phyloP scores from a whole-genome alignment of 2,329 filamentous ascomycete species.

The Exophiala sp. region DNA sequence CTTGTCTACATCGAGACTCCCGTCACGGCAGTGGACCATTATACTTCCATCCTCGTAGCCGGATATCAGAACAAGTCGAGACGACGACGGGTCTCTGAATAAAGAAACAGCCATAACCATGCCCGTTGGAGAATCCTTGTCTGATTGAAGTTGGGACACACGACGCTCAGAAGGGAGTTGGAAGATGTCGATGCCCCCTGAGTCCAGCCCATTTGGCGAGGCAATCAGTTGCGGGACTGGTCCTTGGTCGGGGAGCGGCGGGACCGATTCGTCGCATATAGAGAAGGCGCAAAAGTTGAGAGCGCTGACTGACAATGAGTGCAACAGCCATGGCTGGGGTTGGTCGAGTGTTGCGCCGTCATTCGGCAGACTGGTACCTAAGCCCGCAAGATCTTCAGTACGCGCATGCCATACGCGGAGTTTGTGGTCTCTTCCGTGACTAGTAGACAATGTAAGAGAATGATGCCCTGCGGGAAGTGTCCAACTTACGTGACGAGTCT shows the following conservation, averaged over 20 bases:
- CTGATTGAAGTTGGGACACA: conserved; percentile 56
- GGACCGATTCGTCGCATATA: conserved; percentile 46
- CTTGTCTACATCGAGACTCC: conserved; percentile 22
- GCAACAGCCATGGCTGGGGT: conserved; percentile 74
- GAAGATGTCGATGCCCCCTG: conserved; percentile 79
- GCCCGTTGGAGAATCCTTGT: conserved; percentile 44
- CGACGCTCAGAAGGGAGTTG: conserved; percentile 71
- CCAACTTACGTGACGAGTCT: conserved; percentile 73
- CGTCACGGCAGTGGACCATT: conserved; percentile 53
- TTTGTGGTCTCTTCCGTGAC: conserved; percentile 86
- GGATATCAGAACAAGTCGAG: conserved; percentile 51
- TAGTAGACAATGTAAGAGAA: conserved; percentile 36
- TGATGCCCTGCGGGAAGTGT: conserved; percentile 25
- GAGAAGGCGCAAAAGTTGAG: conserved; percentile 93
- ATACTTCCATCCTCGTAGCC: conserved; percentile 84
- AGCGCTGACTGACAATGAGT: conserved; percentile 81
- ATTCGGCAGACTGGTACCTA: conserved; percentile 69
- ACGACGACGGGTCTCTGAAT: conserved; percentile 44
- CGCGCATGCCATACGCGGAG: conserved; percentile 79
- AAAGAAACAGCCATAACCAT: conserved; percentile 86
- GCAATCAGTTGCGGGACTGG: conserved; percentile 56
- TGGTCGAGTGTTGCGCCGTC: conserved; percentile 52
- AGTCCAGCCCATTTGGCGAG: conserved; percentile 72
- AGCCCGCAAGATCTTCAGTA: conserved; percentile 53
- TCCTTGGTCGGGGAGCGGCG: not conserved